Conservation (phyloP, 805 yeast genomes). For the Lipomyces mesembrius region DNA sequence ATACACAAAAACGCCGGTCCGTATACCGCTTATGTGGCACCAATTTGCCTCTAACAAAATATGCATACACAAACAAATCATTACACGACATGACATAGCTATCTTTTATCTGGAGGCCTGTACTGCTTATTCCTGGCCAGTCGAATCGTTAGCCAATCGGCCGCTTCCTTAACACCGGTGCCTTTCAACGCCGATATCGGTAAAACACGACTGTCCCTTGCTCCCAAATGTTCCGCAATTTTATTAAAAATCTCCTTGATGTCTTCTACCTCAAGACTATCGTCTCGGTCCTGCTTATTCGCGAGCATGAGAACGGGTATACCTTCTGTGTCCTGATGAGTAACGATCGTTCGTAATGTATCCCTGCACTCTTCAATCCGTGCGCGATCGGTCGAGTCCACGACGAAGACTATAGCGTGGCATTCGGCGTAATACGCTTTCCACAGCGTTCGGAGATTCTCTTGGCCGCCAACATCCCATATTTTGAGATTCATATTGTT, state of each 20-base stretch:
- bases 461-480: conserved; percentile 98
- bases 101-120: conserved; percentile 58
- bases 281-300: conserved; percentile 84
- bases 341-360: conserved; percentile 59
- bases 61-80: background rate
- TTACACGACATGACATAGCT: background rate
- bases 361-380: conserved; percentile 82
- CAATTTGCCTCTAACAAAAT: background rate
- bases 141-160: conserved; percentile 84
- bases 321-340: conserved; percentile 67
- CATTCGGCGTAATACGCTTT: conserved; percentile 79
- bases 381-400: conserved; percentile 85
- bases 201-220: conserved; percentile 86
- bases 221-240: conserved; percentile 81
- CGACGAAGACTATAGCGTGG: conserved; percentile 90
- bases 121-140: conserved; percentile 67
- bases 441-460: conserved; percentile 84
- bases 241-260: conserved; percentile 82
- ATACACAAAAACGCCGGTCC: background rate
- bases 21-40: background rate
- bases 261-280: conserved; percentile 73
- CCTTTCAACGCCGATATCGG: conserved; percentile 85
- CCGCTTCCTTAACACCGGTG: conserved; percentile 82
- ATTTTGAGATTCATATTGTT: conserved; percentile 61
- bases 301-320: conserved; percentile 94